Evolutionary conservation across 352 stramenopile genomes (phyloP).

Genomic region (Pythium scleroteichum): DNA sequence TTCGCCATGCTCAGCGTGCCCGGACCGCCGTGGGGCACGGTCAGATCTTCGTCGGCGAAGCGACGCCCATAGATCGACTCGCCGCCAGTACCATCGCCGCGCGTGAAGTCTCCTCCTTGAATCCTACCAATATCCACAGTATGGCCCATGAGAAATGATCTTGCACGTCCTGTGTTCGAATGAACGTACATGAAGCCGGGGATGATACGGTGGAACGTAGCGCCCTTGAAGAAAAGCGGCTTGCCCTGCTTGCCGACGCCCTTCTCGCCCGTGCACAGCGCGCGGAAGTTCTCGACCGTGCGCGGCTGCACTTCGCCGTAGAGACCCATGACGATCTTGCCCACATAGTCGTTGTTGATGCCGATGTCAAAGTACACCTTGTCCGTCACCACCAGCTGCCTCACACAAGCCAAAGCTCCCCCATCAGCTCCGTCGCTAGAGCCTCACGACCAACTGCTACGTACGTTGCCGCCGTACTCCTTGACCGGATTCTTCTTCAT

Average conservation of each 20-base stretch:
- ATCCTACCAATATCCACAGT: conserved; percentile 49
- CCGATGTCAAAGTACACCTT: conserved; percentile 97
- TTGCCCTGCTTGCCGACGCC: conserved; percentile 90
- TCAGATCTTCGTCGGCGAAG: conserved; percentile 92
- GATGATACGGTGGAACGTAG: conserved; percentile 97
- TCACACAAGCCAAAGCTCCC: background rate
- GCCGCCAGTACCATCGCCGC: conserved; percentile 91
- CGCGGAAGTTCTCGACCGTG: conserved; percentile 97
- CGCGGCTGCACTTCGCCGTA: conserved; percentile 81
- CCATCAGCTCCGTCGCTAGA: no score
- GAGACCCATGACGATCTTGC: conserved; percentile 79
- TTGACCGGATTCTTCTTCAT: conserved; percentile 29
- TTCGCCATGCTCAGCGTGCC: conserved; percentile 91
- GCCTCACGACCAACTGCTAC: background rate
- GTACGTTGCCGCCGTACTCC: conserved; percentile 51
- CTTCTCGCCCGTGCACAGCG: conserved; percentile 98
- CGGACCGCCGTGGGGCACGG: conserved; percentile 62
- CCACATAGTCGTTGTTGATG: conserved; percentile 91
- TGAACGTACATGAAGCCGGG: conserved; percentile 90
- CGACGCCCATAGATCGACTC: conserved; percentile 95
- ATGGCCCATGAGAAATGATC: background rate
- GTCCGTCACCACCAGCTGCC: conserved; percentile 61
- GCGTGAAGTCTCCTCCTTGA: conserved; percentile 95
- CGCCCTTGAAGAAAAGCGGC: conserved; percentile 94
- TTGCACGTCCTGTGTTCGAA: background rate